phyloP scores from a whole-genome alignment of 345 rosid genomes.

The Viola odorata region DNA sequence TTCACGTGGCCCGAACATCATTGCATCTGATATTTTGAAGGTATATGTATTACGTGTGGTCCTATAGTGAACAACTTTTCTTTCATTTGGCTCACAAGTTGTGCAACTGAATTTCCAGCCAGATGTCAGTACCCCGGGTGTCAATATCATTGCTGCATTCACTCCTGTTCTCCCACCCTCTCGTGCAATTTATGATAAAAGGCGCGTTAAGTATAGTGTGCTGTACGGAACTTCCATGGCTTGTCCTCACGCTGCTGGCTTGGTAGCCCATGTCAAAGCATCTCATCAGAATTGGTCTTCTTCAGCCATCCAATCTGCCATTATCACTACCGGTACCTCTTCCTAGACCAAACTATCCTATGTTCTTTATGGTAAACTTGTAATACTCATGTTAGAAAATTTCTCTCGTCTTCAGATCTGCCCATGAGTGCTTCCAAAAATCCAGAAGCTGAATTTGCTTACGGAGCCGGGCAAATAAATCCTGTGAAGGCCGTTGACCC shows the following conservation, averaged over 20 bases:
- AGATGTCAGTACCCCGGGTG: background rate
- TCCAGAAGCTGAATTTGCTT: constrained; percentile 4
- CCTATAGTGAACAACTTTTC: background rate
- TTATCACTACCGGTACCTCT: background rate
- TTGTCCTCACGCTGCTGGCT: background rate
- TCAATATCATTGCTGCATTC: background rate
- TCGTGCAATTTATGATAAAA: background rate
- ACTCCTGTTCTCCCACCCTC: background rate
- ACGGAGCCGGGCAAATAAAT: constrained; percentile 9
- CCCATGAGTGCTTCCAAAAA: background rate
- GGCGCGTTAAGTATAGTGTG: background rate
- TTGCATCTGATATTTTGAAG: background rate
- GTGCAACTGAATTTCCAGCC: background rate
- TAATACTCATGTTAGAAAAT: background rate
- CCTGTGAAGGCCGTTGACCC: constrained; percentile 6
- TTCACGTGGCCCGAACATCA: background rate
- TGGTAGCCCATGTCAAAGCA: background rate
- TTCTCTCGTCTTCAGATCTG: background rate
- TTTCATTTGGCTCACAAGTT: background rate
- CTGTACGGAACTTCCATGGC: background rate
- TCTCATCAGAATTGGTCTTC: constrained; percentile 29
- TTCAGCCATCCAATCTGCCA: background rate
- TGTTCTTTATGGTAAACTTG: background rate
- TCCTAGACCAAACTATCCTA: background rate
- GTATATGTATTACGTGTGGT: background rate